Conservation (phyloP, 2,329 filamentous ascomycete species). For the Thermochaetoides dissita region DNA sequence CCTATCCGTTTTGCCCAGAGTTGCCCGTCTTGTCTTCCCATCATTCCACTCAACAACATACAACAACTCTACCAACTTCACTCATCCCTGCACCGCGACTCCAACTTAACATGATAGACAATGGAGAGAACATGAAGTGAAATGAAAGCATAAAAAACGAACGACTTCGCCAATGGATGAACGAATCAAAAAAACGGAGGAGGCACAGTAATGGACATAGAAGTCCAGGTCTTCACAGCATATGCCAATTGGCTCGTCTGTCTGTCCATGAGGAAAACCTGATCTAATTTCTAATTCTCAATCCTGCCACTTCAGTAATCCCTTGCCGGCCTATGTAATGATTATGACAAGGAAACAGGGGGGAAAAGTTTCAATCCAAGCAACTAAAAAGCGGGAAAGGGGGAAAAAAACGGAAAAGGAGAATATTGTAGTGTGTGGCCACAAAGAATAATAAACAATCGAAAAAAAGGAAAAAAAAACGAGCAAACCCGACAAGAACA, state of each 20-base stretch:
- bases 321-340: slow-evolving; percentile 6
- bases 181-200: too few species aligned
- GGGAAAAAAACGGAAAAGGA: slow-evolving; percentile 2
- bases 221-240: too few species aligned
- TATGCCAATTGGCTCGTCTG: background rate
- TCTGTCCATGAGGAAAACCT: background rate
- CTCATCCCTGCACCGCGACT: too few species aligned
- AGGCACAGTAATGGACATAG: too few species aligned
- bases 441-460: background rate
- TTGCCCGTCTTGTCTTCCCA: too few species aligned
- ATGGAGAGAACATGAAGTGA: too few species aligned
- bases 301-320: slow-evolving; percentile 3
- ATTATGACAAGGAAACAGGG: slow-evolving; percentile 2
- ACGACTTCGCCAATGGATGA: too few species aligned
- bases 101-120: too few species aligned
- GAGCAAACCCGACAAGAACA: background rate
- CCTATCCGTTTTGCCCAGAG: too few species aligned
- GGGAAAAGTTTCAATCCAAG: slow-evolving; percentile 7
- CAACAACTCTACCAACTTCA: too few species aligned
- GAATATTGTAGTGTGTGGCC: background rate
- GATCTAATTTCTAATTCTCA: slow-evolving; percentile 6
- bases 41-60: too few species aligned
- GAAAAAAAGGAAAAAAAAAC: background rate
- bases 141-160: too few species aligned
- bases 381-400: slow-evolving; percentile 9